Evolutionary conservation across 768 basidiomycete species (phyloP).

Genomic region (Tulasnella sp.): DNA sequence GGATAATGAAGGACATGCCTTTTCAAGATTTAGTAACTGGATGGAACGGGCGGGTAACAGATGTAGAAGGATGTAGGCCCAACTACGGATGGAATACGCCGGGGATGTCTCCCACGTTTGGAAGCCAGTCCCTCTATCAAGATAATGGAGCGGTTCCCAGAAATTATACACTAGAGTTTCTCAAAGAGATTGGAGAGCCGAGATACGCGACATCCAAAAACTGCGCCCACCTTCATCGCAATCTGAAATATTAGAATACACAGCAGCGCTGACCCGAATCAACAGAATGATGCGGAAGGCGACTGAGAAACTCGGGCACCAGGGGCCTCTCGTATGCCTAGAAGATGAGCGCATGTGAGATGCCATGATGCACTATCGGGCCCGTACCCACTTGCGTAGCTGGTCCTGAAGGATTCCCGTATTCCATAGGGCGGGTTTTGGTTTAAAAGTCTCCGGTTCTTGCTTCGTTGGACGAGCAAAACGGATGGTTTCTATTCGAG

Average conservation of each 20-base stretch:
- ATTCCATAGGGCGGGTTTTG: not conserved
- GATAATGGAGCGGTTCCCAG: constrained; percentile 95
- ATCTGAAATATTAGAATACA: constrained; percentile 91
- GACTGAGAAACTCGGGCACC: constrained; percentile 71
- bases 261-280: constrained; percentile 67
- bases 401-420: constrained; percentile 54
- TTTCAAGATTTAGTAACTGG: constrained; percentile 34
- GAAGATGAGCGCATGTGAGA: constrained; percentile 1
- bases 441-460: not conserved
- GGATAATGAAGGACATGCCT: constrained; percentile 39
- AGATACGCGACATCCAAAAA: not conserved
- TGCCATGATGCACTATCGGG: constrained; percentile 12
- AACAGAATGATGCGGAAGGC: constrained; percentile 77
- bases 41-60: constrained; percentile 43
- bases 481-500: constrained; percentile 5
- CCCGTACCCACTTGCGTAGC: constrained; percentile 45
- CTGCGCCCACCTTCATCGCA: constrained; percentile 79
- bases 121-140: constrained; percentile 75
- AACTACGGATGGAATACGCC: constrained; percentile 80
- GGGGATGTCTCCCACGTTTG: constrained; percentile 98
- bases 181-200: constrained; percentile 2
- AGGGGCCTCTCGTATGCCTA: constrained; percentile 35
- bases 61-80: constrained; percentile 84
- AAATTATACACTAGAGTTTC: constrained; percentile 78
- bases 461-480: not conserved